These are phyloP conservation scores for Saturnispora zaruensis DNA, from an alignment of 805 yeast species.

Conservation along the genomic window DNA sequence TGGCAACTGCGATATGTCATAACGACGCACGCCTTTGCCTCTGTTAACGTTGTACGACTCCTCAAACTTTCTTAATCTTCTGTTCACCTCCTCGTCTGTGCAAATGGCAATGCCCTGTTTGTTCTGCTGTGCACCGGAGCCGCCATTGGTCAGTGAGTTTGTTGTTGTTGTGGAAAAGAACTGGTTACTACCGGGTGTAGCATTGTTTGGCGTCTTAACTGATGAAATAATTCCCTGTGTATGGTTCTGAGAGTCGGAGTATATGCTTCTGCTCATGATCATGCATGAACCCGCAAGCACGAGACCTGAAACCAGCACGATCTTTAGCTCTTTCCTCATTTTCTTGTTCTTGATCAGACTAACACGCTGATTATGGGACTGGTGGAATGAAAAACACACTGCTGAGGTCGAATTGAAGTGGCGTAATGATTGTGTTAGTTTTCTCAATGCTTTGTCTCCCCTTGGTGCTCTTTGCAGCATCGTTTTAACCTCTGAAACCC, in stretches of 20 bases:
- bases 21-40: slow-evolving; percentile 80
- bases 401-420: neutral
- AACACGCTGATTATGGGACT: slow-evolving; percentile 5
- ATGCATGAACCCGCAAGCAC: slow-evolving; percentile 28
- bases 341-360: slow-evolving; percentile 10
- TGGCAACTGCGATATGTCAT: slow-evolving; percentile 83
- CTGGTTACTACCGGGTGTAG: slow-evolving; percentile 12
- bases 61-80: slow-evolving; percentile 60
- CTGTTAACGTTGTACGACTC: slow-evolving; percentile 75
- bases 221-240: slow-evolving; percentile 5
- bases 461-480: slow-evolving; percentile 1
- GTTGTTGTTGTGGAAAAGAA: slow-evolving; percentile 29
- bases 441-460: neutral
- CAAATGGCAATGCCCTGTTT: slow-evolving; percentile 51
- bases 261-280: slow-evolving; percentile 23
- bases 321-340: slow-evolving; percentile 26
- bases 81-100: slow-evolving; percentile 63
- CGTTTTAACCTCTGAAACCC: neutral
- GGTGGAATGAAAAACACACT: slow-evolving; percentile 2
- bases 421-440: neutral
- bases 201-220: neutral
- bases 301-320: slow-evolving; percentile 28
- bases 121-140: slow-evolving; percentile 31
- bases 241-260: slow-evolving; percentile 22
- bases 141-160: slow-evolving; percentile 34